Conservation (phyloP, 2,329 filamentous ascomycete species). For the Phialophora chinensis region DNA sequence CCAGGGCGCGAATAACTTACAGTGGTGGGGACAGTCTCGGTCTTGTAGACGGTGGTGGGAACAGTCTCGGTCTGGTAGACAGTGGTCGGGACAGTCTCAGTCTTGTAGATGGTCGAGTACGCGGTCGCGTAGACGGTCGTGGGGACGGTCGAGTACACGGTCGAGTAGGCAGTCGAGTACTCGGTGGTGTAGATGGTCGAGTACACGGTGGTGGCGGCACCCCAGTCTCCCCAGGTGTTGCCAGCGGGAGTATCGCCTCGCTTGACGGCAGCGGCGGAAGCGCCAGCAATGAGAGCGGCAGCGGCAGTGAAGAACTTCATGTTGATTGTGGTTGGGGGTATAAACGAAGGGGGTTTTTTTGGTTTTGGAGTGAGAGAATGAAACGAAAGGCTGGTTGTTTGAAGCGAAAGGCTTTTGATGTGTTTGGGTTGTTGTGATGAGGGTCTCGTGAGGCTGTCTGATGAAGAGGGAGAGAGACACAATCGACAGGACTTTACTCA, state of each 20-base stretch:
- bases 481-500: slow-evolving; percentile 7
- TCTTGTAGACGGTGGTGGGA: slow-evolving; percentile 3
- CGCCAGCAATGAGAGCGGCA: slow-evolving; percentile 12
- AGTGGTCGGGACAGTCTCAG: not conserved
- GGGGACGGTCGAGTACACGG: slow-evolving; percentile 6
- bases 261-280: slow-evolving; percentile 15
- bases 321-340: slow-evolving; percentile 4
- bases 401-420: slow-evolving; percentile 17
- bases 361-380: slow-evolving; percentile 9
- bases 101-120: slow-evolving; percentile 1
- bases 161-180: slow-evolving; percentile 16
- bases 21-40: slow-evolving; percentile 3
- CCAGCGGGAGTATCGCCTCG: not conserved
- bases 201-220: slow-evolving; percentile 11
- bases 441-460: slow-evolving; percentile 14
- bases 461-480: slow-evolving; percentile 1
- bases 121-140: slow-evolving; percentile 8
- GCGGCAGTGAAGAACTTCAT: slow-evolving; percentile 23
- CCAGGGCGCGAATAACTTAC: not conserved
- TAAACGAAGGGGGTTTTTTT: not conserved
- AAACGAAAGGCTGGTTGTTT: slow-evolving; percentile 13
- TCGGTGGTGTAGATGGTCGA: slow-evolving; percentile 13
- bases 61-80: slow-evolving; percentile 3
- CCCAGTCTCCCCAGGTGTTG: slow-evolving; percentile 15
- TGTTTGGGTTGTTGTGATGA: not conserved